These are phyloP conservation scores for Mycosarcoma mackinlayi DNA, from an alignment of 1,284 basidiomycete genomes.

Conservation along the genomic window DNA sequence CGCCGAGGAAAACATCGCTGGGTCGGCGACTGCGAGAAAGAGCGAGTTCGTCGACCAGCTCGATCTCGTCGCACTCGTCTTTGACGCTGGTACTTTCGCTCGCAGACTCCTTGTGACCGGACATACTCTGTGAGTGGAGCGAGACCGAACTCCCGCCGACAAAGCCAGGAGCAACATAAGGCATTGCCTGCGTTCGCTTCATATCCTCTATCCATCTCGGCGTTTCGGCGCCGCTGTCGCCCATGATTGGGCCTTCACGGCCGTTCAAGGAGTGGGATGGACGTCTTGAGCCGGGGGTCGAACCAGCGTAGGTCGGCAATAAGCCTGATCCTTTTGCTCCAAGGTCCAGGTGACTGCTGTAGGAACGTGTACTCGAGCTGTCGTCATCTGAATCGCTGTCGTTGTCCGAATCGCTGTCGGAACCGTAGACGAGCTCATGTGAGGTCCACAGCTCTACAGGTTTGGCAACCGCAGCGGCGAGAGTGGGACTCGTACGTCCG, in stretches of 20 bases:
- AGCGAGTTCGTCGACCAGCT: slow-evolving; percentile 12
- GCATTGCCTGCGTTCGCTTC: slow-evolving; percentile 29
- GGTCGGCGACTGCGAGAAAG: not conserved
- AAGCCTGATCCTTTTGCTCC: slow-evolving; percentile 3
- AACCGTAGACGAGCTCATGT: slow-evolving; percentile 48
- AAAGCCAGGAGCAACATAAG: slow-evolving; percentile 45
- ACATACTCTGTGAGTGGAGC: slow-evolving; percentile 13
- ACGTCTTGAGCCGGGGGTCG: slow-evolving; percentile 14
- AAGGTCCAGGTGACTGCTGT: slow-evolving; percentile 20
- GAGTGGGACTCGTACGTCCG: slow-evolving; percentile 16
- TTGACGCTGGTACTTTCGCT: slow-evolving; percentile 12
- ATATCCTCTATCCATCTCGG: slow-evolving; percentile 49
- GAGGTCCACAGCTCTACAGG: slow-evolving; percentile 43
- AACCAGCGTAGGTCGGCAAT: slow-evolving; percentile 27
- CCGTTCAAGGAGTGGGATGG: slow-evolving; percentile 9
- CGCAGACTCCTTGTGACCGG: slow-evolving; percentile 7
- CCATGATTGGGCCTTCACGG: slow-evolving; percentile 11
- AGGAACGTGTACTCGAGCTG: slow-evolving; percentile 21
- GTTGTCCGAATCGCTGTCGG: slow-evolving; percentile 33
- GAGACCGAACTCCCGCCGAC: slow-evolving; percentile 15
- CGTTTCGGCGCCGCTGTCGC: slow-evolving; percentile 30
- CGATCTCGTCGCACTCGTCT: slow-evolving; percentile 29
- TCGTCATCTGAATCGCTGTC: slow-evolving; percentile 18
- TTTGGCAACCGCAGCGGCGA: slow-evolving; percentile 5
- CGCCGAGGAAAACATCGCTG: slow-evolving; percentile 2